phyloP scores from a whole-genome alignment of 257 asterid genomes.

The Solanum sejunctum region DNA sequence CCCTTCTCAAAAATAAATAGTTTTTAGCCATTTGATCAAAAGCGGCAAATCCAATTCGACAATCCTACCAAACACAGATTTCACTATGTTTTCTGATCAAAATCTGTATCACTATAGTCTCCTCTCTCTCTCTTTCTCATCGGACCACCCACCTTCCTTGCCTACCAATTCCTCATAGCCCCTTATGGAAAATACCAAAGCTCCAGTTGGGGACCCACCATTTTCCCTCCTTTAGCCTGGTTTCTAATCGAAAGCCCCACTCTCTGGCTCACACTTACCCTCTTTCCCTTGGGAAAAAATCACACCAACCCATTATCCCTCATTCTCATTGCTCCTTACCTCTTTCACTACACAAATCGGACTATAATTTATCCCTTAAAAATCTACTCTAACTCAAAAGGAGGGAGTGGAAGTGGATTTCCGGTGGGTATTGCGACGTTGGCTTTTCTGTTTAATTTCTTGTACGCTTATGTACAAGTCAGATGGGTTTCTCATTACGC shows the following conservation, averaged over 20 bases:
- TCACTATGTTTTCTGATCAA: constrained; percentile 28
- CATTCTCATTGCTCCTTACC: constrained; percentile 36
- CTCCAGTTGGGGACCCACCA: constrained; percentile 51
- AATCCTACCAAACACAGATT: neutral
- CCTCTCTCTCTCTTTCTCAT: constrained; percentile 17
- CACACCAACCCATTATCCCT: constrained; percentile 19
- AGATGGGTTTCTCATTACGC: constrained; percentile 55
- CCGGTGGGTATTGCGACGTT: constrained; percentile 31
- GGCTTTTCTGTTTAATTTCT: constrained; percentile 35
- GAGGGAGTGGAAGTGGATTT: constrained; percentile 3
- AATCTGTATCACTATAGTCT: constrained; percentile 21
- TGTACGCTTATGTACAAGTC: constrained; percentile 41
- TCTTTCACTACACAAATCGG: constrained; percentile 62
- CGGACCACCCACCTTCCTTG: constrained; percentile 34
- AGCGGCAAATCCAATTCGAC: neutral
- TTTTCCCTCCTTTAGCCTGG: constrained; percentile 60
- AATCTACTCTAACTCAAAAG: constrained; percentile 10
- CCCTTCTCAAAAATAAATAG: no score
- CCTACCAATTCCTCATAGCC: constrained; percentile 52
- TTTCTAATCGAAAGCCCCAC: constrained; percentile 64
- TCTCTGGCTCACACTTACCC: constrained; percentile 46
- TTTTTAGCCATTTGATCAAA: no score
- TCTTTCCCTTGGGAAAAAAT: constrained; percentile 49
- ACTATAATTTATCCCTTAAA: constrained; percentile 42
- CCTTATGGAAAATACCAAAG: constrained; percentile 69